Conservation (phyloP, 2,329 filamentous ascomycete species). For the Aspergillus udagawae region DNA sequence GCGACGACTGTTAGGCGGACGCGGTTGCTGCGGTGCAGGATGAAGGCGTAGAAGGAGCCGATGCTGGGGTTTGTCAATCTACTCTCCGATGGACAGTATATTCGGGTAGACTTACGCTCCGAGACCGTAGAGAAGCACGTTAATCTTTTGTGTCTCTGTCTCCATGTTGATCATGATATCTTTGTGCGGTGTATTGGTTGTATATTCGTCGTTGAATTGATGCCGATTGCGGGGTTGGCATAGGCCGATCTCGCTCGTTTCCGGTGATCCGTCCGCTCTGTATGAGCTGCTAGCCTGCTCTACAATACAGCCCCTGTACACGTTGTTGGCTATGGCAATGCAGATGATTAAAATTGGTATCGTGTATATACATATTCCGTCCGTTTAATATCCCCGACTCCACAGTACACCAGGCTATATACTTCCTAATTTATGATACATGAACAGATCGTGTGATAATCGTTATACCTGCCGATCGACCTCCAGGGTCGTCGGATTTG, state of each 20-base stretch:
- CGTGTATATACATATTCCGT: not conserved
- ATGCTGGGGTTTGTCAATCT: slow-evolving; percentile 37
- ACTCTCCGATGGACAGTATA: no score
- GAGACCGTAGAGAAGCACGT: slow-evolving; percentile 51
- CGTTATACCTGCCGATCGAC: not conserved
- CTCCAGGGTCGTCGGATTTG: not conserved
- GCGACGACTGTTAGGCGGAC: slow-evolving; percentile 43
- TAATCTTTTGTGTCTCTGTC: slow-evolving; percentile 18
- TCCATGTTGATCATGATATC: no score
- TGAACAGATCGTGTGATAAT: not conserved
- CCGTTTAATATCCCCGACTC: not conserved
- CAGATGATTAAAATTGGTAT: no score
- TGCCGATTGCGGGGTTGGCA: no score
- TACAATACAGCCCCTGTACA: no score
- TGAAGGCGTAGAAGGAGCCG: slow-evolving; percentile 56
- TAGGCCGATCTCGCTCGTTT: no score
- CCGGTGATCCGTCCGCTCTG: no score
- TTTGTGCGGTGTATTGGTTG: no score
- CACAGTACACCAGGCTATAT: not conserved
- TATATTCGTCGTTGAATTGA: no score
- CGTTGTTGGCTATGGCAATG: no score
- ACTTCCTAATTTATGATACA: not conserved
- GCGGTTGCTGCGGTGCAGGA: slow-evolving; percentile 42
- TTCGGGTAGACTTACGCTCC: slow-evolving; percentile 45
- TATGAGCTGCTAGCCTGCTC: no score